Evolutionary conservation across 2,329 filamentous ascomycete genomes (phyloP).

Genomic region (Neurospora sp.): DNA sequence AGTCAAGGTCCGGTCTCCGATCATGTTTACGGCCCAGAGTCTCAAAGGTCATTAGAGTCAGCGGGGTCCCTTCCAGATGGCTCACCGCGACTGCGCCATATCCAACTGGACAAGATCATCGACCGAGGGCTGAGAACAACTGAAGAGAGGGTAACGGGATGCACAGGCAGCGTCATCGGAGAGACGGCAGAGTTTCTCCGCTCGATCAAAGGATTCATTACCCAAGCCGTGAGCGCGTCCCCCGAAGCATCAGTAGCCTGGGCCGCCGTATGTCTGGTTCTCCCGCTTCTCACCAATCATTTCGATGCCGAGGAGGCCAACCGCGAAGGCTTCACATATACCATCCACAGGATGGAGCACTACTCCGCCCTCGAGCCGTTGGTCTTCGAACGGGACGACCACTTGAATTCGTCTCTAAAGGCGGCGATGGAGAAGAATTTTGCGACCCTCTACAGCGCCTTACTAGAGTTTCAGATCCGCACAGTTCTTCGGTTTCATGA

Average conservation of each 20-base stretch:
- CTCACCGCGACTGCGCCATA: not conserved
- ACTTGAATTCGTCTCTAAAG: not conserved
- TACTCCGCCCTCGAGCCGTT: slow-evolving; percentile 23
- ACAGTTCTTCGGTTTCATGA: slow-evolving; percentile 24
- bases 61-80: not conserved
- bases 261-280: slow-evolving; percentile 27
- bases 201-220: slow-evolving; percentile 18
- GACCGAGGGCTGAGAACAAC: slow-evolving; percentile 10
- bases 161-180: fast-evolving
- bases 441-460: slow-evolving; percentile 22
- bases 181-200: slow-evolving; percentile 12
- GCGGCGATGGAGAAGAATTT: slow-evolving; percentile 7
- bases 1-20: not conserved
- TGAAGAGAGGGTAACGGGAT: slow-evolving; percentile 11
- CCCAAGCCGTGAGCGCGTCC: slow-evolving; percentile 20
- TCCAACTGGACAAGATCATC: slow-evolving; percentile 11
- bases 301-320: slow-evolving; percentile 21
- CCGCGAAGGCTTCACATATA: slow-evolving; percentile 24
- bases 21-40: not conserved
- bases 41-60: not conserved
- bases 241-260: slow-evolving; percentile 24
- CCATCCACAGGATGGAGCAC: slow-evolving; percentile 23
- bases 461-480: slow-evolving; percentile 26
- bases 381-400: not conserved
- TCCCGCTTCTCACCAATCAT: slow-evolving; percentile 26